Evolutionary conservation across 2,329 filamentous ascomycete genomes (phyloP).

Genomic region (Claviceps lovelessii): DNA sequence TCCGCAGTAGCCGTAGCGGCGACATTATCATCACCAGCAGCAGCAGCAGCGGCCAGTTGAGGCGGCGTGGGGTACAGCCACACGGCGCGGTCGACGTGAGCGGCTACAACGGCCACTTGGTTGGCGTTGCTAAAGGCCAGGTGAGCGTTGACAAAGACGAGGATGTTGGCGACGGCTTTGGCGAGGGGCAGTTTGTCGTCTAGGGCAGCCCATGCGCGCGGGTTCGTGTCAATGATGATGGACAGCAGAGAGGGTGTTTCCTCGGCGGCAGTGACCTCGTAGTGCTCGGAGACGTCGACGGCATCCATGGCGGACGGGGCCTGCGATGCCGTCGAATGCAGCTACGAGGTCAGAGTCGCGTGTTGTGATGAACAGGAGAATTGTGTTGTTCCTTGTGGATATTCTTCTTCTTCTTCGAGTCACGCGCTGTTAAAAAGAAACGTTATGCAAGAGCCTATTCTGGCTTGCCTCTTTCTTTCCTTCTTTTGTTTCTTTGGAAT

Average conservation of each 20-base stretch:
- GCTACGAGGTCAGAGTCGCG: conserved; percentile 18
- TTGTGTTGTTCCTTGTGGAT: not conserved
- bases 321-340: conserved; percentile 10
- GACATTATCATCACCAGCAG: conserved; percentile 25
- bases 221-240: conserved; percentile 91
- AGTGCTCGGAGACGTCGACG: conserved; percentile 46
- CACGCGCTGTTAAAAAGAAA: too few species aligned
- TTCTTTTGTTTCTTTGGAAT: too few species aligned
- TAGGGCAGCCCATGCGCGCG: conserved; percentile 79
- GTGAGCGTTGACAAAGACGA: conserved; percentile 95
- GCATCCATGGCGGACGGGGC: conserved; percentile 30
- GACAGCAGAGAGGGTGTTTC: conserved; percentile 70
- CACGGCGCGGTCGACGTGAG: conserved; percentile 69
- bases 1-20: conserved; percentile 23
- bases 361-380: not conserved
- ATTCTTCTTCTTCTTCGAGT: not conserved
- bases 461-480: too few species aligned
- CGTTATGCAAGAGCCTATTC: too few species aligned
- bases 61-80: conserved; percentile 67
- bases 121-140: conserved; percentile 88
- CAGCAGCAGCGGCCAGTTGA: conserved; percentile 15
- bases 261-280: conserved; percentile 38
- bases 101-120: conserved; percentile 80
- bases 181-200: conserved; percentile 62
- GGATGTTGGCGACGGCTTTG: conserved; percentile 70